Conservation (phyloP, 495 filamentous ascomycete genomes). For the Talaromyces proteolyticus region DNA sequence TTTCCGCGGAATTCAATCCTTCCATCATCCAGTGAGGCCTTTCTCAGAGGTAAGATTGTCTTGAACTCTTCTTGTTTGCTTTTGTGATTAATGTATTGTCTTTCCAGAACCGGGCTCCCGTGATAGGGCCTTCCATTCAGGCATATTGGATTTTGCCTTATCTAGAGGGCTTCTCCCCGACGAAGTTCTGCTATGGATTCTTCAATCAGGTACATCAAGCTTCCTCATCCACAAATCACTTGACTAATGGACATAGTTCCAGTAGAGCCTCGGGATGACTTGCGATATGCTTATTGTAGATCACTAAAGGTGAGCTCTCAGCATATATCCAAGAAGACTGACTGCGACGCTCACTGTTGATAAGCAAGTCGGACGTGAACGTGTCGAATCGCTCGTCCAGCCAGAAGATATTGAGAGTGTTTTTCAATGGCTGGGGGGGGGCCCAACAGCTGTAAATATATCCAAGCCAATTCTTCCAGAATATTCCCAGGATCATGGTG, state of each 20-base stretch:
- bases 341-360: neutral
- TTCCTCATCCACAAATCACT: constrained; percentile 4
- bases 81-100: constrained; percentile 1
- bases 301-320: constrained; percentile 32
- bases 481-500: constrained; percentile 7
- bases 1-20: constrained; percentile 28
- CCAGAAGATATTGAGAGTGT: constrained; percentile 25
- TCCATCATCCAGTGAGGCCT: constrained; percentile 17
- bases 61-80: neutral
- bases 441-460: constrained; percentile 20
- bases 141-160: constrained; percentile 57
- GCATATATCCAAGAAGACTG: neutral
- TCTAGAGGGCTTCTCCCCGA: constrained; percentile 54
- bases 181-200: constrained; percentile 67
- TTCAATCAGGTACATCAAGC: constrained; percentile 48
- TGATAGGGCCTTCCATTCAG: constrained; percentile 61
- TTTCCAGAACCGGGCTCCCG: constrained; percentile 40
- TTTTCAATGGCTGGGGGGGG: constrained; percentile 28
- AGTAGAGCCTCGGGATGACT: constrained; percentile 50
- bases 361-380: constrained; percentile 16
- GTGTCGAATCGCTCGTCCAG: constrained; percentile 20
- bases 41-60: constrained; percentile 28
- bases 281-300: constrained; percentile 61
- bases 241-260: constrained; percentile 34
- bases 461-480: constrained; percentile 20